Percentiles rank a stretch among this genome's conserved stretches.
phyloP scores from a whole-genome alignment of 1,284 basidiomycete species.

The Pisolithus thermaeus region DNA sequence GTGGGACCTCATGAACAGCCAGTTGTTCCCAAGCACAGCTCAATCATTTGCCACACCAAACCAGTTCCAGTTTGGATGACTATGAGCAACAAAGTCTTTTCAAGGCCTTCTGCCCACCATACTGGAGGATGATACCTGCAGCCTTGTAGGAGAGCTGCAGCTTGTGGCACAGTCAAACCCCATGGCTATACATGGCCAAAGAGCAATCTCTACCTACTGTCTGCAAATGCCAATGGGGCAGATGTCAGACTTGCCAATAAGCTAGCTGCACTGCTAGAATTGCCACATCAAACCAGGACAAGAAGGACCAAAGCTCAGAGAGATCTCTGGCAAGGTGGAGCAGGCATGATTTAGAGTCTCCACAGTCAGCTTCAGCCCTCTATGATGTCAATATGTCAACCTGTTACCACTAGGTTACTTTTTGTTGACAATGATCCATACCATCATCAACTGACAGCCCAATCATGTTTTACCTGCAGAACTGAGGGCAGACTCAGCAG shows the following conservation, averaged over 20 bases:
- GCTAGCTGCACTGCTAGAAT: conserved; percentile 26
- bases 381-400: conserved; percentile 7
- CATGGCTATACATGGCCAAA: conserved; percentile 1
- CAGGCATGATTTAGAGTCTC: conserved; percentile 3
- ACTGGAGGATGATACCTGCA: conserved; percentile 36
- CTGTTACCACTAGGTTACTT: not conserved
- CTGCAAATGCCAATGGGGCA: not conserved
- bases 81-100: conserved; percentile 4
- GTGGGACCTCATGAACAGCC: not conserved
- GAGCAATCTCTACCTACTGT: not conserved
- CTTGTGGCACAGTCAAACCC: conserved; percentile 5
- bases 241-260: conserved; percentile 12
- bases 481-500: not conserved
- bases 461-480: conserved; percentile 19
- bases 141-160: conserved; percentile 10
- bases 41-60: not conserved
- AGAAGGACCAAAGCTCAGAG: conserved; percentile 29
- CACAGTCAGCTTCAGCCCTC: conserved; percentile 1
- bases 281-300: conserved; percentile 27
- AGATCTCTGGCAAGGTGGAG: conserved; percentile 12
- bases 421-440: conserved; percentile 13
- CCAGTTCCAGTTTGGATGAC: not conserved
- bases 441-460: conserved; percentile 14
- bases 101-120: conserved; percentile 26
- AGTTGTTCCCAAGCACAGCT: not conserved